Evolutionary conservation across 140 eudicot species (phyloP).

Genomic region (Senecio squalidus): DNA sequence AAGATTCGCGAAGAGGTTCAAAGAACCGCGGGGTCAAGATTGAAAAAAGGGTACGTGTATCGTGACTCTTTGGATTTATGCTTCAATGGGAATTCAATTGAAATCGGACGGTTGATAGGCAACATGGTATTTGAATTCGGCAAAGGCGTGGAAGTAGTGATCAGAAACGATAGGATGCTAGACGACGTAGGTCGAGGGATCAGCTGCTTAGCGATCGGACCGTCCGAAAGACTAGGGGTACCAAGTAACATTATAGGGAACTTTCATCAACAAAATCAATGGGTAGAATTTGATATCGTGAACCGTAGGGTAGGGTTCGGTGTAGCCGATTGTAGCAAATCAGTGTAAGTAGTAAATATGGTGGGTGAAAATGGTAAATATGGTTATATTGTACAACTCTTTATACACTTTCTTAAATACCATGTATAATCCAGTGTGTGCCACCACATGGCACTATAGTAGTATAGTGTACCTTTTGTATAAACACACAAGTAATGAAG

Average conservation of each 20-base stretch:
- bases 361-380: slow-evolving; percentile 29
- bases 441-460: slow-evolving; percentile 8
- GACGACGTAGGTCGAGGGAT: slow-evolving; percentile 72
- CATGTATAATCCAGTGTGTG: slow-evolving; percentile 26
- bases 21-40: slow-evolving; percentile 41
- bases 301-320: slow-evolving; percentile 73
- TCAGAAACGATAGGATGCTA: slow-evolving; percentile 37
- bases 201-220: slow-evolving; percentile 72
- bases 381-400: slow-evolving; percentile 16
- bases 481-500: slow-evolving; percentile 26
- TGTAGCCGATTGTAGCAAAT: slow-evolving; percentile 68
- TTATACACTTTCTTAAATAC: slow-evolving; percentile 16
- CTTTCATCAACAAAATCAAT: slow-evolving; percentile 76
- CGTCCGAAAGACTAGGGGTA: slow-evolving; percentile 54
- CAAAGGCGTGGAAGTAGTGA: slow-evolving; percentile 53
- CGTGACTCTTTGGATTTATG: slow-evolving; percentile 72
- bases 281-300: slow-evolving; percentile 82
- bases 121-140: slow-evolving; percentile 62
- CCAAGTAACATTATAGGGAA: slow-evolving; percentile 82
- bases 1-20: slow-evolving; percentile 44
- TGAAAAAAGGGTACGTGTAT: slow-evolving; percentile 50
- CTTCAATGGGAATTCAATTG: slow-evolving; percentile 50
- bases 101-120: slow-evolving; percentile 65
- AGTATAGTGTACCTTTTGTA: slow-evolving; percentile 28
- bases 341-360: slow-evolving; percentile 21